Conservation (phyloP, 1,284 basidiomycete genomes). For the Stygiomarasmius scandens region DNA sequence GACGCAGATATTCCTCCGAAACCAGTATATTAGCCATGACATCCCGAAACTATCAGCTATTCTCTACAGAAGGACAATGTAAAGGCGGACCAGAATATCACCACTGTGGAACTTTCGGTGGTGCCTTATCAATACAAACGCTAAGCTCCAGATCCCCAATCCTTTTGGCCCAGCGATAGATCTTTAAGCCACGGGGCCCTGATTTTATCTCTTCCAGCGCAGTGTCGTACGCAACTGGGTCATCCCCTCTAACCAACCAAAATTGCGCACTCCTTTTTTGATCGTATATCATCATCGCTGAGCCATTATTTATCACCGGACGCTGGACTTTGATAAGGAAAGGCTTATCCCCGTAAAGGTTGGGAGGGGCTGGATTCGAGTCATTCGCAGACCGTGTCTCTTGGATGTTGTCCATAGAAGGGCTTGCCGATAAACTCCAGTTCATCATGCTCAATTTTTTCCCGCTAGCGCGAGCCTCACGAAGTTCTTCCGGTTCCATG, state of each 20-base stretch:
- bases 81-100: too few species aligned
- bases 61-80: too few species aligned
- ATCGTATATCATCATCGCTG: conserved; percentile 42
- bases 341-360: conserved; percentile 36
- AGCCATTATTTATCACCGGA: conserved; percentile 8
- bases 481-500: not conserved
- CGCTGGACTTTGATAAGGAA: conserved; percentile 48
- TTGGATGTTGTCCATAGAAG: too few species aligned
- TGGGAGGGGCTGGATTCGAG: conserved; percentile 20
- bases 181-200: conserved; percentile 25
- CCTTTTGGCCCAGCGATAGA: conserved; percentile 35
- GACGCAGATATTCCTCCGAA: too few species aligned
- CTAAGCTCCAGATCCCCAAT: conserved; percentile 30
- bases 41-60: too few species aligned
- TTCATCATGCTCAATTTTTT: not conserved
- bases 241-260: conserved; percentile 4
- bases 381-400: too few species aligned
- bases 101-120: conserved; percentile 31
- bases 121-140: conserved; percentile 35
- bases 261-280: conserved; percentile 28
- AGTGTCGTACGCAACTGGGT: conserved; percentile 23
- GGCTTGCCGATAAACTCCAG: too few species aligned
- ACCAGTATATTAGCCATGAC: too few species aligned
- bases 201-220: conserved; percentile 25
- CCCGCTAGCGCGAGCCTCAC: not conserved